Conservation (phyloP, 345 rosid species). For the Carallia brachiata region DNA sequence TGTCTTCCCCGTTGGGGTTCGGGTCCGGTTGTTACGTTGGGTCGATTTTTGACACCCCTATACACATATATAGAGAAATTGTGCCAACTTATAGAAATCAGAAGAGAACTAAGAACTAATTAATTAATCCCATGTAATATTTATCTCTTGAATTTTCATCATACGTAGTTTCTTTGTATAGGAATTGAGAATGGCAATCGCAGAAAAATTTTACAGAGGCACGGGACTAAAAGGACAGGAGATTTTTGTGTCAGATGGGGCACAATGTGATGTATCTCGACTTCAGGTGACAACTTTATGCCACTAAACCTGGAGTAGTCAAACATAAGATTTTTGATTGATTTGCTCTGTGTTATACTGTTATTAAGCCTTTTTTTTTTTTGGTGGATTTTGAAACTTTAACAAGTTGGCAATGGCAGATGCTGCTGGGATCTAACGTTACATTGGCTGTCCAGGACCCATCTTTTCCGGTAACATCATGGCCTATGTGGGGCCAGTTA, state of each 20-base stretch:
- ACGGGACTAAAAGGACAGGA: constrained; percentile 31
- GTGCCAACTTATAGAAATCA: too few species aligned
- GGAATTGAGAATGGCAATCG: constrained; percentile 45
- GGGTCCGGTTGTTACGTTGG: too few species aligned
- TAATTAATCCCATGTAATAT: neutral
- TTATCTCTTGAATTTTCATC: neutral
- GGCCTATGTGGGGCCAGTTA: too few species aligned
- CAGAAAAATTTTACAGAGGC: constrained; percentile 31
- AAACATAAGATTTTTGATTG: too few species aligned
- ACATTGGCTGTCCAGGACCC: constrained; percentile 49
- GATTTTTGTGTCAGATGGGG: constrained; percentile 52
- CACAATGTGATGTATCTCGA: constrained; percentile 51
- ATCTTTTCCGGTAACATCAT: constrained; percentile 42
- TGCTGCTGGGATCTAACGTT: constrained; percentile 43
- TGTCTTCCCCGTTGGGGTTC: neutral
- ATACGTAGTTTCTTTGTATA: constrained; percentile 1
- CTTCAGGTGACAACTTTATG: constrained; percentile 33
- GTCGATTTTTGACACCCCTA: too few species aligned
- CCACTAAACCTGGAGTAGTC: too few species aligned
- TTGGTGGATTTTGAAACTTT: neutral
- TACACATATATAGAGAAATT: too few species aligned
- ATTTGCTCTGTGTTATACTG: too few species aligned
- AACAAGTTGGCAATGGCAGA: constrained; percentile 14
- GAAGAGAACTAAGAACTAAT: too few species aligned
- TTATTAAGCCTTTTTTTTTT: neutral